Base-by-base conservation (phyloP, 192 early-diverging fungal genomes). In the Podila epicladia region DNA sequence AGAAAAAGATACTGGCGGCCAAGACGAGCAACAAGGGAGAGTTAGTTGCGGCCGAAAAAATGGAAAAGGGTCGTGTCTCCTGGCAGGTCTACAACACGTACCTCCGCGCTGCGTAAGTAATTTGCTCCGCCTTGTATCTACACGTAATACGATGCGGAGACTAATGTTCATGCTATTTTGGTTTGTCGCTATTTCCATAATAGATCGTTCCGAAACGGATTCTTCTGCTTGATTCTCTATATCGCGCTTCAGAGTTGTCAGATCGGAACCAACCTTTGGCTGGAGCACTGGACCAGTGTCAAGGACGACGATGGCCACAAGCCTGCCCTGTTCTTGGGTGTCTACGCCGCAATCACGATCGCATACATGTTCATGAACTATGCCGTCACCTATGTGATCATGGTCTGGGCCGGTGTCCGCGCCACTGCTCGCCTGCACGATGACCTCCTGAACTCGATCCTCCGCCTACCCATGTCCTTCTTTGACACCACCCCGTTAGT, bases 21-120 rank as follows among this genome's bases (percentile, higher is more conserved):
- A 82, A 69, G 58, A 73, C 67, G 50, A 58, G 58, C 12, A 67
- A 83, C 11, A 71, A 85, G 12, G 65, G 58, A n/a, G 74, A 77
- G 35, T 71, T 97, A 37, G 96, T 95, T 71, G 85, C 88, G 6
- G 89, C 91, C 17, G 97, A 98, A 82, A 89, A 93, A 68, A 93
- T 89, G 69, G 92, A 90, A 5, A 86, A 91, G 69, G 97, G 97
- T 38, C 86, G 85, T 33, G 95, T 98, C 28, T 87, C 90, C 51
- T 91, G 88, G 87, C 64, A 72, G 19, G 93, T 95, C 0, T 98
- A 98, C 82, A 65, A 72, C 24, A 87, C 89, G 1, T 98, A 98
- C 73, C 86, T 90, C 32, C 82, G 90, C 59, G 93, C 5, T 95
- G 95, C 73, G 73, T 74, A 74, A 67, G 73, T 63, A 11, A n/a